A percentile compares a stretch with the other conserved stretches of the same genome.
Evolutionary conservation across 306 rosid genomes (phyloP).

Genomic region (Castanea sativa): DNA sequence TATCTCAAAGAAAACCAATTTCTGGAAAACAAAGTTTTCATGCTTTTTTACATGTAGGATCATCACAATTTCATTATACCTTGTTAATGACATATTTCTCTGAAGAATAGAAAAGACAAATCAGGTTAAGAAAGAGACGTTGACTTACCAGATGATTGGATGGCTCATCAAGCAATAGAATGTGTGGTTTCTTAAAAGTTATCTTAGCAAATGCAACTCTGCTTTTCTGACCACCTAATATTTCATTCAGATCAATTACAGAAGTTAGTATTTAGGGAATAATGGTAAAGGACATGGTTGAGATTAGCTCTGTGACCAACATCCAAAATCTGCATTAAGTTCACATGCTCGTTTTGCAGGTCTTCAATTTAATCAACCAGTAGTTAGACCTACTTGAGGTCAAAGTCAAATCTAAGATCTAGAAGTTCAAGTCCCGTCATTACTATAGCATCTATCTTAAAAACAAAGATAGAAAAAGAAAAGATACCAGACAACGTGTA

Average conservation of each 20-base stretch:
- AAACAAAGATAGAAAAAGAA: background rate
- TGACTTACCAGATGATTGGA: conserved; percentile 90
- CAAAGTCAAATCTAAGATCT: background rate
- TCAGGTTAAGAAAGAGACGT: conserved; percentile 14
- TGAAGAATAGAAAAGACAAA: background rate
- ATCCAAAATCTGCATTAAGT: background rate
- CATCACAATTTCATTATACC: background rate
- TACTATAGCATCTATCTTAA: background rate
- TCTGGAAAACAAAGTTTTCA: background rate
- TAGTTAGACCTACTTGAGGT: background rate
- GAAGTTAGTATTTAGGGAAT: background rate
- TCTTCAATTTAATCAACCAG: background rate
- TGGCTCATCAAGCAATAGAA: conserved; percentile 95
- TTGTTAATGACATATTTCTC: background rate
- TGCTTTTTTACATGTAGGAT: background rate
- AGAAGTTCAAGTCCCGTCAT: background rate
- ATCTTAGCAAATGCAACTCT: conserved; percentile 99
- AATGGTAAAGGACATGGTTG: background rate
- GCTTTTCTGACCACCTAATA: conserved; percentile 97
- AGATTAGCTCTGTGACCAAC: background rate
- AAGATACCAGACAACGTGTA: conserved; percentile 90
- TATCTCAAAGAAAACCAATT: background rate
- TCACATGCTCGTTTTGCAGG: background rate
- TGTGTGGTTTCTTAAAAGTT: conserved; percentile 97
- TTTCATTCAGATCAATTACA: conserved; percentile 19